Evolutionary conservation across 345 rosid genomes (phyloP).

Genomic region (Pelargonium nanum): DNA sequence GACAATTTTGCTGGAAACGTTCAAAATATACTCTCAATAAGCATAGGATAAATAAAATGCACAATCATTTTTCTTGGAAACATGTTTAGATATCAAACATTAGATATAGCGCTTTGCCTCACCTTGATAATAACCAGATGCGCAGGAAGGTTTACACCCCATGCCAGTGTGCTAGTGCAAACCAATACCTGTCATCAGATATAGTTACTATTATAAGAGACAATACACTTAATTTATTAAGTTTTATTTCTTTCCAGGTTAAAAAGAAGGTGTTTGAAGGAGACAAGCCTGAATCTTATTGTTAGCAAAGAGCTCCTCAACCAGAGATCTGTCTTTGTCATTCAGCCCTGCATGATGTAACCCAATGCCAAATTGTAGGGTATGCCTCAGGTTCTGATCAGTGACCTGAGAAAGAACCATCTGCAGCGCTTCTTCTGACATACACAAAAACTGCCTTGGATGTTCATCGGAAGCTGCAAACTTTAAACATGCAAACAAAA

Average conservation of each 20-base stretch:
- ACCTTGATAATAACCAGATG: constrained; percentile 98
- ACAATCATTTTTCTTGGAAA: not conserved
- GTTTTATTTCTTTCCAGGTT: not conserved
- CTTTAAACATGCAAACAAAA: constrained; percentile 28
- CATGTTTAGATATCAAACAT: not conserved
- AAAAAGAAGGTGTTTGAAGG: not conserved
- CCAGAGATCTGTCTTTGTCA: constrained; percentile 87
- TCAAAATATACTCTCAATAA: too few species aligned
- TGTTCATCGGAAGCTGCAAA: constrained; percentile 94
- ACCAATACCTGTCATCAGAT: constrained; percentile 54
- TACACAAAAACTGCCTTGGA: constrained; percentile 75
- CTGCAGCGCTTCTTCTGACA: constrained; percentile 81
- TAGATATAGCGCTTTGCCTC: constrained; percentile 10
- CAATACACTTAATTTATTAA: not conserved
- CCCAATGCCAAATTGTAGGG: constrained; percentile 94
- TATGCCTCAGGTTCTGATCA: constrained; percentile 89
- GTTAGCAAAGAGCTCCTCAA: constrained; percentile 91
- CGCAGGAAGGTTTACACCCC: constrained; percentile 99
- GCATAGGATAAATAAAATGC: too few species aligned
- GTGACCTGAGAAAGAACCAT: constrained; percentile 91
- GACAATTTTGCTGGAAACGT: too few species aligned
- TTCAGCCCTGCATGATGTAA: constrained; percentile 95
- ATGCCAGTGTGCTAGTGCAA: constrained; percentile 91
- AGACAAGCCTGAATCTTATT: constrained; percentile 79
- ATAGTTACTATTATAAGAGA: not conserved